Evolutionary conservation across 1,284 basidiomycete genomes (phyloP), one percentile per base, ranked within the genome.

Genomic region (Pisolithus thermaeus): DNA sequence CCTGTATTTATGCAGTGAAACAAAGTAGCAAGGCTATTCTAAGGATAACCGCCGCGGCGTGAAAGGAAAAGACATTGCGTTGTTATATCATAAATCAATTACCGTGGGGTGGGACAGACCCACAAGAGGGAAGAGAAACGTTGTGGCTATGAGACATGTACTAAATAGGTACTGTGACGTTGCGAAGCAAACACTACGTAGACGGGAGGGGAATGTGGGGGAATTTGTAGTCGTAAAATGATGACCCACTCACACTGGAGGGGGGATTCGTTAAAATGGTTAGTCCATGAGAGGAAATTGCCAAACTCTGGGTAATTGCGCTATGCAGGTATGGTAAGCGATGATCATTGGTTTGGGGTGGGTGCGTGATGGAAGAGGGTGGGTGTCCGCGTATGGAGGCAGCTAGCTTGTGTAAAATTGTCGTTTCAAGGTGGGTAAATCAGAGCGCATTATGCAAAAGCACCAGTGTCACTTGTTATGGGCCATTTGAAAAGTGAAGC

Each of bases 281-380:
- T 43, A 43, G 41, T 43, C 41, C 41, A n/a, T 43, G 41, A 43
- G 7, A 7, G 40, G 23, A 25, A 16, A 25, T 25, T 14, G 16
- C 7, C 40, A 16, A 27, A 27, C 25, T 3, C 7, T 27, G 51
- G 20, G 52, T 52, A 47, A 41, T 50, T 35, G 38, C 52, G 46
- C n/a, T 50, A 51, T 53, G 59, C 58, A 63, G 52, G 55, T 63
- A 56, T 56, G 54, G 41, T 43, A 43, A 27, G 23, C 20, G 11
- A 41, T n/a, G 40, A 41, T 22, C 22, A 12, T 40, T 27, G 41
- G 14, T 20, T 27, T 11, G n/a, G 18, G 25, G 20, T 27, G 25
- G n/a, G 37, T 16, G 30, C 14, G 7, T 14, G 23, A 16, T 23
- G n/a, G 22, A 25, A 14, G 11, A n/a, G 42, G 14, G n/a, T n/a